phyloP scores from a whole-genome alignment of 352 stramenopile species.

The Aphanomyces cochlioides region DNA sequence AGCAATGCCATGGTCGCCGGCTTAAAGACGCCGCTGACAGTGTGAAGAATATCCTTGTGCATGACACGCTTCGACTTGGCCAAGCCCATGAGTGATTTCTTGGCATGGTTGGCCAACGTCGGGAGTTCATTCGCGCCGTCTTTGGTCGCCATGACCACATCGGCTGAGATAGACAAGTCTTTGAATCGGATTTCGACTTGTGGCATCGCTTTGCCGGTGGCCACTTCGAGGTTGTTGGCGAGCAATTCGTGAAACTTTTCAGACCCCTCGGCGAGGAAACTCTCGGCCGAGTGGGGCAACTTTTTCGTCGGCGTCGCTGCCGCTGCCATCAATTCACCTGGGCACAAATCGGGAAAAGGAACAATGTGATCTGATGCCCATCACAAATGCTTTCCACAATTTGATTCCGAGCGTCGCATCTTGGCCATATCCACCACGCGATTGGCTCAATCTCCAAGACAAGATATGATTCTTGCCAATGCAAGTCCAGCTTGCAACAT shows the following conservation, averaged over 20 bases:
- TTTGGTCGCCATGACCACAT: slow-evolving; percentile 32
- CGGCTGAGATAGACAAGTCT: slow-evolving; percentile 46
- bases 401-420: neutral
- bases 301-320: neutral
- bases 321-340: neutral
- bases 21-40: slow-evolving; percentile 38
- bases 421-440: neutral
- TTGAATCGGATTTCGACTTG: slow-evolving; percentile 61
- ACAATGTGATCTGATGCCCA: neutral
- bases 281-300: neutral
- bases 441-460: neutral
- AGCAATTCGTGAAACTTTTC: slow-evolving; percentile 45
- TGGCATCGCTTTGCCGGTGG: slow-evolving; percentile 46
- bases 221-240: slow-evolving; percentile 39
- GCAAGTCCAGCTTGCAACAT: neutral
- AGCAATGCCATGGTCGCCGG: slow-evolving; percentile 40
- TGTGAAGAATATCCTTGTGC: slow-evolving; percentile 34
- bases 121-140: slow-evolving; percentile 38
- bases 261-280: slow-evolving; percentile 40
- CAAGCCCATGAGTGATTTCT: slow-evolving; percentile 35
- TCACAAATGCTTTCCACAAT: neutral
- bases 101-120: slow-evolving; percentile 49
- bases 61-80: slow-evolving; percentile 34
- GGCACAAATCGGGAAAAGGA: neutral
- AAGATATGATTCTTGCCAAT: neutral